Evolutionary conservation across 148 eudicot genomes (phyloP), one percentile per base, ranked within the genome.

Genomic region (Dianthus caryophyllus): DNA sequence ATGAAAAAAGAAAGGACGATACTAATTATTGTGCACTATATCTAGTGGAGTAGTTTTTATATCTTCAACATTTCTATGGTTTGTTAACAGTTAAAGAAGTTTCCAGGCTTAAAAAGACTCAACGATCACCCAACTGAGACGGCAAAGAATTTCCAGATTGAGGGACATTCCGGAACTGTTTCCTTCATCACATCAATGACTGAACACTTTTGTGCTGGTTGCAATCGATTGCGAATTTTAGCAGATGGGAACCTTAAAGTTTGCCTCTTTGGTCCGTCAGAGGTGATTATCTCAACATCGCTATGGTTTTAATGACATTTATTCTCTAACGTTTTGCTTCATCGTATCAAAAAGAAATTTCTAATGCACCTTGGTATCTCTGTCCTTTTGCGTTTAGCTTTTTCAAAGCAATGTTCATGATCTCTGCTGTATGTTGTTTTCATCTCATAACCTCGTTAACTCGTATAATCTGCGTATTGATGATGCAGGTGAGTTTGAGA

Each of bases 121-220:
- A 70, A 66, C 26, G 91, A 89, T 80, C 83, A 84, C 70, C 88
- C 91, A 49, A 79, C 89, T 27, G 96, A 92, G 61, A 92, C 98
- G 20, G 98, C 98, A 69, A 92, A 89, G 84, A 93, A 89, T 75
- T 93, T 85, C 77, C 81, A 75, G 67, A 80, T 93, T 71, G 95
- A 89, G 78, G 98, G 95, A 47, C 91, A 89, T 79, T 72, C 61
- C 25, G 98, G 98, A 53, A 81, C 91, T 53, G 95, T 93, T 76
- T 93, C 98, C 61, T 93, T 93, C 62, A 93, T 93, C 65, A 93
- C 98, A 68, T 93, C 98, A 36, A 93, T 93, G 98, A 93, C 96
- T 1, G 91, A 93, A 79, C 98, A 93, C 72, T 93, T 93, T 55
- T 93, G 98, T 78, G 86, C 85, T 65, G 88, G 98, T 58, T 93